Conservation (phyloP, 1,139 yeast species). For the Yamadazyma jaroonii region DNA sequence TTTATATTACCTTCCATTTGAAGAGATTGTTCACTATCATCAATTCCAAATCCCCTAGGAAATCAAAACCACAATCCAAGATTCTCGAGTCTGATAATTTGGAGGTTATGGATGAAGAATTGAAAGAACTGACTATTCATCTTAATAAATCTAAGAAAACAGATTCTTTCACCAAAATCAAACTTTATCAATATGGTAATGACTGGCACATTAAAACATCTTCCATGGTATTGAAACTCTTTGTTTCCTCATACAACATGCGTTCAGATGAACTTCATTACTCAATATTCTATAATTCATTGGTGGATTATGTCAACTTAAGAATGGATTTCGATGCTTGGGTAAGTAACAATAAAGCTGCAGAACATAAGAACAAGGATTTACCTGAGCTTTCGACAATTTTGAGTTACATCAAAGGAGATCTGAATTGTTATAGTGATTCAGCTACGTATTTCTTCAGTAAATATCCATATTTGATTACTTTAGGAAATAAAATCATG, state of each 20-base stretch:
- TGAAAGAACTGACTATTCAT: slow-evolving; percentile 14
- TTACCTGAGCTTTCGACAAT: slow-evolving; percentile 37
- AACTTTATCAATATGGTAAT: slow-evolving; percentile 62
- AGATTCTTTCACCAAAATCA: slow-evolving; percentile 40
- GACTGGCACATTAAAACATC: slow-evolving; percentile 83
- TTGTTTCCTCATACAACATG: slow-evolving; percentile 52
- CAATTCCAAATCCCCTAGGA: slow-evolving; percentile 28
- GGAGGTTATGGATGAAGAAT: slow-evolving; percentile 17
- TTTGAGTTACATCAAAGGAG: slow-evolving; percentile 48
- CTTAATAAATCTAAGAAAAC: slow-evolving; percentile 10
- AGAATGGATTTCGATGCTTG: slow-evolving; percentile 80
- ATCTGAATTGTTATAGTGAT: slow-evolving; percentile 22
- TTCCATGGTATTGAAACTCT: slow-evolving; percentile 52
- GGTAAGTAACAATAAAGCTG: slow-evolving; percentile 42
- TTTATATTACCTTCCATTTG: slow-evolving; percentile 64
- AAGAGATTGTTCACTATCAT: slow-evolving; percentile 37
- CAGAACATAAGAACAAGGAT: slow-evolving; percentile 4
- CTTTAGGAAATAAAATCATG: slow-evolving; percentile 78
- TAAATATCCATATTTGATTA: slow-evolving; percentile 77
- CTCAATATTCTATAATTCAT: slow-evolving; percentile 69
- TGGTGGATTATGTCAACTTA: slow-evolving; percentile 77
- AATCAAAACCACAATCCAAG: slow-evolving; percentile 9
- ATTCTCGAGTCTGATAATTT: no score
- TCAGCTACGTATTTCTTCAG: slow-evolving; percentile 57
- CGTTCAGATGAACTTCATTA: slow-evolving; percentile 40